Percentiles rank a stretch among this genome's conserved stretches.
Conservation (phyloP, 2,329 filamentous ascomycete species). For the Fragosphaeria purpurea region DNA sequence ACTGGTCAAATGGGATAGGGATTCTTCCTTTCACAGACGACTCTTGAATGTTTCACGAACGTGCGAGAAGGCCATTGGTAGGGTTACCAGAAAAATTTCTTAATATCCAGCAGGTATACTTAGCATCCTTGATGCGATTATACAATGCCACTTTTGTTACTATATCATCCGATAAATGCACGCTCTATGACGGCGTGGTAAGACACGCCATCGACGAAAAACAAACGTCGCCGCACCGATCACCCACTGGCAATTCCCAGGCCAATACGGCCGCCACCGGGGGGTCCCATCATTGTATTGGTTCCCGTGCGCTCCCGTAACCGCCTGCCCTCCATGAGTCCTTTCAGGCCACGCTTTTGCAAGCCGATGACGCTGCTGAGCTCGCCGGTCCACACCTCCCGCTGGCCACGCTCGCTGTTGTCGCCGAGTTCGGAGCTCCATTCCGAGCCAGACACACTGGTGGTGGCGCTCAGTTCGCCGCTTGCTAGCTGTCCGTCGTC, state of each 20-base stretch:
- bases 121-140: no score
- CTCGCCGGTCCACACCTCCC: conserved; percentile 72
- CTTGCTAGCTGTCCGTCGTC: conserved; percentile 28
- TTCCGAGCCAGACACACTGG: conserved; percentile 44
- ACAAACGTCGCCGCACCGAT: neutral
- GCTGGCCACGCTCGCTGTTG: conserved; percentile 35
- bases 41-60: no score
- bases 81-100: no score
- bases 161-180: no score
- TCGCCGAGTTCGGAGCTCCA: conserved; percentile 46
- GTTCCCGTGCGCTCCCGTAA: conserved; percentile 63
- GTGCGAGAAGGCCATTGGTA: no score
- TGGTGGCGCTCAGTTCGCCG: conserved; percentile 39
- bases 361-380: conserved; percentile 85
- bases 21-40: no score
- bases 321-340: conserved; percentile 86
- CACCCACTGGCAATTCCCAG: conserved; percentile 13
- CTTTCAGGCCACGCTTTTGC: conserved; percentile 85
- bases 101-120: no score
- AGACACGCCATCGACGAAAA: neutral
- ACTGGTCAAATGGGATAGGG: no score
- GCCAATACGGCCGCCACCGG: conserved; percentile 6
- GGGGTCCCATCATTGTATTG: neutral
- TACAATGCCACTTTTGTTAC: no score
- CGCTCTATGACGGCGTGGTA: no score